Evolutionary conservation across 306 rosid species (phyloP).

Genomic region (Ceratonia siliqua): DNA sequence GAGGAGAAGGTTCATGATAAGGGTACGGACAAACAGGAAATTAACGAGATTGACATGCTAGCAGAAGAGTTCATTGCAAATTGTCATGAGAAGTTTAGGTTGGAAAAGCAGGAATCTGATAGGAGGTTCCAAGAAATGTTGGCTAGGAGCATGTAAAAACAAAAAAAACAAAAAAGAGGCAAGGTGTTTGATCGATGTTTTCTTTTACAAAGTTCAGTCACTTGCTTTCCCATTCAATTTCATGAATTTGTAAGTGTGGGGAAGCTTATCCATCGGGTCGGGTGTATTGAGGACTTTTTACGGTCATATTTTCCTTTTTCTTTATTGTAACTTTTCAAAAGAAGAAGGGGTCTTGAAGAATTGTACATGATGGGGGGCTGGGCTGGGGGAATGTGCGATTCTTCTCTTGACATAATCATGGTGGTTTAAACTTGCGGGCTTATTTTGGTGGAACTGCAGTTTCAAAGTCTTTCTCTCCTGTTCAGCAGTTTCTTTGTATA

Average conservation of each 20-base stretch:
- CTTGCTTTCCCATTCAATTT: slow-evolving; percentile 32
- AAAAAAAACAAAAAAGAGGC: background rate
- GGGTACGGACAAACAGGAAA: slow-evolving; percentile 19
- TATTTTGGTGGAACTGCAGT: slow-evolving; percentile 3
- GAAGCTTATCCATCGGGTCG: slow-evolving; percentile 34
- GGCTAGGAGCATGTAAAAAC: slow-evolving; percentile 60
- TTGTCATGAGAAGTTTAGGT: slow-evolving; percentile 79
- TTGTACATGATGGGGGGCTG: slow-evolving; percentile 45
- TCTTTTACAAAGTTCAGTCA: background rate
- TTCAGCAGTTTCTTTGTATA: background rate
- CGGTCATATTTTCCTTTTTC: slow-evolving; percentile 22
- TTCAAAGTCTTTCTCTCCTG: slow-evolving; percentile 18
- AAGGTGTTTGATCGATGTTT: background rate
- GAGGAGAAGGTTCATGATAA: slow-evolving; percentile 58
- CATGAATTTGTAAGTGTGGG: slow-evolving; percentile 32
- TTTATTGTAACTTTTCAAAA: slow-evolving; percentile 37
- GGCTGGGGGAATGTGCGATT: slow-evolving; percentile 57
- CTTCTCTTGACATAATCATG: slow-evolving; percentile 35
- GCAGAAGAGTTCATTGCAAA: slow-evolving; percentile 90
- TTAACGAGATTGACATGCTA: slow-evolving; percentile 69
- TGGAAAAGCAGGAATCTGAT: slow-evolving; percentile 94
- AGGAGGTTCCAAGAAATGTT: slow-evolving; percentile 88
- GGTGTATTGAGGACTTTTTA: slow-evolving; percentile 38
- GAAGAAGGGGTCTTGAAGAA: slow-evolving; percentile 36
- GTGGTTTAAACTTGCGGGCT: slow-evolving; percentile 21